Base-by-base conservation (phyloP, 805 yeast genomes). In the Kuraishia hungarica region DNA sequence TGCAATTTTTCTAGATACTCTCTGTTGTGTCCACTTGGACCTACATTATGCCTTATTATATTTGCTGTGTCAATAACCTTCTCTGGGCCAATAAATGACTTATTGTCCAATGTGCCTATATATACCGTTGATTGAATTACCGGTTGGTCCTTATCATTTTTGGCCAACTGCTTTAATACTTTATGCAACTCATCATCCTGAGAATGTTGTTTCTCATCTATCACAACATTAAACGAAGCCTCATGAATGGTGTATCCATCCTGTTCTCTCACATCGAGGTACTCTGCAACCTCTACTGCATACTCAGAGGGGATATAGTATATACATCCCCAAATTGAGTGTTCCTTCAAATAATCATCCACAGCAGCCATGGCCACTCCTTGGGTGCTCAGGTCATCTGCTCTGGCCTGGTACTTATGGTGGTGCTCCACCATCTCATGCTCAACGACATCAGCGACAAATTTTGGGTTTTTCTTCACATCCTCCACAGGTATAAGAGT, bases 51-150 rank as follows among this genome's bases (percentile, higher is more conserved):
- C 10, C 75, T 70, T 15, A 92, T 89, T 7, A 80, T 75, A 20
- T 62, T 60, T 0, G 96, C 96, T 0, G 96, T 83, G 0, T 67
- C 69, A 5, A 67, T 66, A 0, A 86, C 72, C 2, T 65, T 64
- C 65, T 91, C 96, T 0, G 96, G 96, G 0, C 97, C 97, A 2
- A 89, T 75, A 63, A 91, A 93, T 2, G 96, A 89, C 53, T 76
- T 85, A 63, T 91, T 92, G 15, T 81, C 86, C 1, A 84, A 78
- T 0, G 93, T 87, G 0, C 97, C 97, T 21, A 92, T 88, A 66
- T 92, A 92, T 0, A 89, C 89, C 24, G 74, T 70, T 23, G 94
- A 83, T 11, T 71, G 72, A 53, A 86, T 76, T 28, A 71, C 61
- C 39, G 68, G 72, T 53, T 73, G 73, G 6, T 80, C 80, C 0